phyloP scores from a whole-genome alignment of 441 rosid species.

The Gossypium schwendimanii region DNA sequence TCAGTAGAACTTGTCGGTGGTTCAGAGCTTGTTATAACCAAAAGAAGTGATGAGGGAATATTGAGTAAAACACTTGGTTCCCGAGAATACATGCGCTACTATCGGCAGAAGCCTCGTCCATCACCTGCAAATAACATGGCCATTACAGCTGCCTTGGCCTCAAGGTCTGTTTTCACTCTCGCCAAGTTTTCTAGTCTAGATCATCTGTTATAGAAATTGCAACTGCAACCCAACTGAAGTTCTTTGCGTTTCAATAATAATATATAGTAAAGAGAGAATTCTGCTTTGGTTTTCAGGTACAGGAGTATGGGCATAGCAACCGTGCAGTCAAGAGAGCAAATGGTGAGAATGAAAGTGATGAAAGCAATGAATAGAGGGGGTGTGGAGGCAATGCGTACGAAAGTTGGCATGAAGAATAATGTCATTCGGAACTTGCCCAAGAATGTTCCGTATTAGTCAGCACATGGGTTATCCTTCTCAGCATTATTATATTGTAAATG shows the following conservation, averaged over 20 bases:
- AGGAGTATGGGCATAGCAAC: slow-evolving; percentile 81
- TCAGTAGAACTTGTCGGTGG: slow-evolving; percentile 67
- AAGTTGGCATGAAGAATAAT: slow-evolving; percentile 75
- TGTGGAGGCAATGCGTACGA: slow-evolving; percentile 54
- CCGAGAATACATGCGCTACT: slow-evolving; percentile 82
- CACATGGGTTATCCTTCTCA: neutral
- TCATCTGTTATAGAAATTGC: neutral
- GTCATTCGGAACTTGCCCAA: slow-evolving; percentile 81
- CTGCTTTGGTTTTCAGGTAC: slow-evolving; percentile 39
- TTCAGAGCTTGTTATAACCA: slow-evolving; percentile 79
- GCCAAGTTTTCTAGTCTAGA: neutral
- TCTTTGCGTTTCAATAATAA: neutral
- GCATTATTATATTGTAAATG: neutral
- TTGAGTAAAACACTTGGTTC: slow-evolving; percentile 71
- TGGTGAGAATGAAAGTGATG: slow-evolving; percentile 80
- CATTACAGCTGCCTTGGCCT: slow-evolving; percentile 53
- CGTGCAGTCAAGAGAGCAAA: slow-evolving; percentile 64
- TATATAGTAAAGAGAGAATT: neutral
- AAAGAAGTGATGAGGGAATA: slow-evolving; percentile 37
- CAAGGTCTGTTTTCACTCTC: slow-evolving; percentile 41
- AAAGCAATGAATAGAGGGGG: slow-evolving; percentile 63
- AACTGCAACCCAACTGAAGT: neutral
- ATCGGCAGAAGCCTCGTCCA: slow-evolving; percentile 91
- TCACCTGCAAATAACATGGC: slow-evolving; percentile 44
- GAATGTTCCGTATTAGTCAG: slow-evolving; percentile 56